Conservation (phyloP, 75 land plant genomes). For the Cryptomeria japonica region DNA sequence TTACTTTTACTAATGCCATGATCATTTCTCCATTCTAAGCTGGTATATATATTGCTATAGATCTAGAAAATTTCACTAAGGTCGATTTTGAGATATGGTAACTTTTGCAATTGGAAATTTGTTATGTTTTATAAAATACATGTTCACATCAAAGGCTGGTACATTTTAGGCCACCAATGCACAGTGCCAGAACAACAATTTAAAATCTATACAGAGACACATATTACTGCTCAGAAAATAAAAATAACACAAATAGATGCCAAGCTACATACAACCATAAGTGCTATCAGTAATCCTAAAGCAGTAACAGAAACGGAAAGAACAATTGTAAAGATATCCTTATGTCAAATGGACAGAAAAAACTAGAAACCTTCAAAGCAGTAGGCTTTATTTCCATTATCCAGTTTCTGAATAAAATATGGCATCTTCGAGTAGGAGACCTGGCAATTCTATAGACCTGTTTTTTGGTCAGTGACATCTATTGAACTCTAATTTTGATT, state of each 20-base stretch:
- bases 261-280: background rate
- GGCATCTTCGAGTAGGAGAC: too few species aligned
- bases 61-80: background rate
- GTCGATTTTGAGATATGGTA: too few species aligned
- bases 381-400: too few species aligned
- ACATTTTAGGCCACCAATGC: too few species aligned
- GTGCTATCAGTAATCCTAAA: background rate
- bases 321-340: too few species aligned
- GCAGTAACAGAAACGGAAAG: background rate
- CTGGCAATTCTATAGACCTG: too few species aligned
- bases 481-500: too few species aligned
- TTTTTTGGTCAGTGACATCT: too few species aligned
- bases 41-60: background rate
- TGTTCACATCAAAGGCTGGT: background rate
- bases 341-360: background rate
- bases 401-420: too few species aligned
- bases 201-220: background rate
- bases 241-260: background rate
- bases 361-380: background rate
- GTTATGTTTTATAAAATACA: too few species aligned
- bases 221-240: background rate
- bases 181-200: background rate
- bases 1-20: too few species aligned
- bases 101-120: background rate
- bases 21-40: background rate